Conservation (phyloP, 2,329 filamentous ascomycete species). For the Fusarium sterilihyphosum region DNA sequence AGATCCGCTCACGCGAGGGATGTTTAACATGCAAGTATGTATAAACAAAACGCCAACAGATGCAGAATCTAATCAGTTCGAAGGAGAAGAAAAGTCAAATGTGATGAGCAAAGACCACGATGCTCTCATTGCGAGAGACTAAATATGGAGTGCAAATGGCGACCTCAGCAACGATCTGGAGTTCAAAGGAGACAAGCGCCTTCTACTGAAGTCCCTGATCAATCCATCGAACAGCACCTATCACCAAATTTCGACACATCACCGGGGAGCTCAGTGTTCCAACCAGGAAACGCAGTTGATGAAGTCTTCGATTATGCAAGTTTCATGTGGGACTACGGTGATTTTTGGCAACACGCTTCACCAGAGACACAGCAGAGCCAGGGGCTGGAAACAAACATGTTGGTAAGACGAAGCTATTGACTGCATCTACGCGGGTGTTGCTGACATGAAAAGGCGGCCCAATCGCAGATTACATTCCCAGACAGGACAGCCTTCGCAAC, state of each 20-base stretch:
- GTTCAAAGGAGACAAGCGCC: constrained; percentile 28
- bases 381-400: constrained; percentile 37
- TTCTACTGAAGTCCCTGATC: constrained; percentile 1
- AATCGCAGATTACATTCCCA: constrained; percentile 39
- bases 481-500: constrained; percentile 35
- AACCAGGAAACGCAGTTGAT: constrained; percentile 49
- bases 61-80: background rate
- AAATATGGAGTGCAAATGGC: constrained; percentile 63
- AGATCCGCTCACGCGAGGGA: constrained; percentile 46
- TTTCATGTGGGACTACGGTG: constrained; percentile 58
- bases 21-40: constrained; percentile 57
- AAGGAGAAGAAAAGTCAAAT: constrained; percentile 61
- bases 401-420: constrained; percentile 20
- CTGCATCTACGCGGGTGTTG: background rate
- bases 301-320: constrained; percentile 59
- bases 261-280: constrained; percentile 39
- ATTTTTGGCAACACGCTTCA: constrained; percentile 49
- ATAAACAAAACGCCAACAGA: background rate
- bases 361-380: constrained; percentile 38
- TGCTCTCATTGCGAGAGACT: constrained; percentile 63
- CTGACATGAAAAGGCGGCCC: constrained; percentile 22
- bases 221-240: constrained; percentile 31
- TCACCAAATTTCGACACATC: constrained; percentile 46
- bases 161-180: constrained; percentile 45
- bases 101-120: constrained; percentile 60